Base-by-base conservation (phyloP, 768 basidiomycete species). In the Lentinula aciculospora region DNA sequence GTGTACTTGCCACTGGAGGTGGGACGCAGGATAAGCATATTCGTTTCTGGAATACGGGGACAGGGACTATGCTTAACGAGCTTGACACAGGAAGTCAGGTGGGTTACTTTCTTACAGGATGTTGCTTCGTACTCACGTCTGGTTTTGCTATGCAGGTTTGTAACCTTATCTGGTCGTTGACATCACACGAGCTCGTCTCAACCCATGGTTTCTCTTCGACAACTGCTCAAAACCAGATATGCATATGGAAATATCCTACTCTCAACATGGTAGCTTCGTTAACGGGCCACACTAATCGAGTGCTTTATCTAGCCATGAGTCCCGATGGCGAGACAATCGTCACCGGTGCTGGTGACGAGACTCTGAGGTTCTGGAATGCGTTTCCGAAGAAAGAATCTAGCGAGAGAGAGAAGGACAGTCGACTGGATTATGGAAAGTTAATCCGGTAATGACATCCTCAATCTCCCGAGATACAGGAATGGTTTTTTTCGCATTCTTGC, bases 1-100 rank as follows among this genome's bases (percentile, higher is more conserved):
- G 94, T 1, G 81, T 98, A 2, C 74, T 98, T 32, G 97, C 96
- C 0, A 94, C 91, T 6, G 97, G 97, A 4, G 96, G 96, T 9
- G 97, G 96, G 7, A 99, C 96, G n/a, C 94, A 97, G 64, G 97
- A 98, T 69, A 96, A 95, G 71, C 96, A 94, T 67, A 94, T 99
- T 45, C 78, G 95, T 58, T 98, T 97, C 68, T 99, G 97, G 96
- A 98, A 99, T 68, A 91, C 89, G 6, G 75, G 82, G 34, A 92
- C 85, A 54, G 97, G 96, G 29, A 82, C 80, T 23, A 82, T 96
- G 83, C 75, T 97, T 58, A 85, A 81, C 60, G 88, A 94, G 68
- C 78, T 94, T 48, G 95, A 98, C 70, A 98, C 97, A 0, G 97
- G 97, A 3, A 93, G 90, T 61, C 96, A 99, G 81, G 95, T 96